These are phyloP conservation scores for Candolleomyces eurysporus DNA, from an alignment of 768 basidiomycete genomes.

Conservation along the genomic window DNA sequence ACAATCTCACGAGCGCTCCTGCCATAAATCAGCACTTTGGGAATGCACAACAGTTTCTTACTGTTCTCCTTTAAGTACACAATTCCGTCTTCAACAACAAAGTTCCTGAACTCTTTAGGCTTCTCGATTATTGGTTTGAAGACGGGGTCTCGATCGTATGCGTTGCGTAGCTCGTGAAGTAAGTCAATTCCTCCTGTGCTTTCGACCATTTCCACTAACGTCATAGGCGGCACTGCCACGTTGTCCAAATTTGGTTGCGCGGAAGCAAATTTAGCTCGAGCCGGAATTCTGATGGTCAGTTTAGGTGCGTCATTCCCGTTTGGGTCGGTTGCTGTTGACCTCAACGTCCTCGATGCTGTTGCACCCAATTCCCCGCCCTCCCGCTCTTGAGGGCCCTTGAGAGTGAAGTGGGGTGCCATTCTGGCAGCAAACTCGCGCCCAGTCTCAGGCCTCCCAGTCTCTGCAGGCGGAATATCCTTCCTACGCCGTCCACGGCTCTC, in stretches of 20 bases:
- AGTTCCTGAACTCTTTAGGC: slow-evolving; percentile 15
- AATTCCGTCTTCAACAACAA: slow-evolving; percentile 9
- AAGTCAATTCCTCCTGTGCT: not conserved
- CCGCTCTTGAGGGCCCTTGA: not conserved
- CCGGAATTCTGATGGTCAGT: too few relatives aligned
- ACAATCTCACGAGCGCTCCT: slow-evolving; percentile 23
- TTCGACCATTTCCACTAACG: slow-evolving; percentile 4
- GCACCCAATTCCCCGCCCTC: not conserved
- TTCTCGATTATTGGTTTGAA: slow-evolving; percentile 10
- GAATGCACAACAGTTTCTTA: slow-evolving; percentile 17
- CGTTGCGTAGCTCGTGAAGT: not conserved
- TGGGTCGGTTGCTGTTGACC: too few relatives aligned
- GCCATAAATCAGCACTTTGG: slow-evolving; percentile 14
- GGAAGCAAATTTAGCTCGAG: not conserved
- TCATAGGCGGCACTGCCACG: not conserved
- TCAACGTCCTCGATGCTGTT: too few relatives aligned
- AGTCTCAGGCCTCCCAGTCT: slow-evolving; percentile 12
- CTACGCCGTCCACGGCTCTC: slow-evolving; percentile 4
- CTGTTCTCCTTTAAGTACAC: slow-evolving; percentile 13
- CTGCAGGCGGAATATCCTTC: slow-evolving; percentile 6
- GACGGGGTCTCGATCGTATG: slow-evolving; percentile 9
- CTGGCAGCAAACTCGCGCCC: slow-evolving; percentile 25
- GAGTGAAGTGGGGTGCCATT: not conserved
- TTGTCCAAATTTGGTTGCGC: not conserved
- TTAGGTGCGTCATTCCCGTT: too few relatives aligned